Base-by-base conservation (phyloP, 495 filamentous ascomycete species). In the Xanthoparmelia taractica region DNA sequence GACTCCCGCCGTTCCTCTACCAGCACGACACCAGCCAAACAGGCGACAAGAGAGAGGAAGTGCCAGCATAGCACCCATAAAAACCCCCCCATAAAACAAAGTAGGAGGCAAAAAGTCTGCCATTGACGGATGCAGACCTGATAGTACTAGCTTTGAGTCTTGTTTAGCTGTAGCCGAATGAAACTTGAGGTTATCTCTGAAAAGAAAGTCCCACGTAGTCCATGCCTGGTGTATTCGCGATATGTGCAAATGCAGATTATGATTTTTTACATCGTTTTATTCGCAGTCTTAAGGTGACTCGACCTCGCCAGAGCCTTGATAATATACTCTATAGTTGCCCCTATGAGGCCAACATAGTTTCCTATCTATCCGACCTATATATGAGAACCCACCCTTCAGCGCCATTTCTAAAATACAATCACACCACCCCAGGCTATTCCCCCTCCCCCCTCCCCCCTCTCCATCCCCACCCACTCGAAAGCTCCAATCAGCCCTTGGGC, bases 401-500 rank as follows among this genome's bases (percentile, higher is more conserved):
- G 27, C 17, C 50, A 17, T 33, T 29, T 13, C 27, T 33, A 20
- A 10, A 8, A 54, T 10, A 54, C 25, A 18, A 1, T 7, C 8
- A 31, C 13, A 54, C 3, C 29, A 15, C 5, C 13, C 17, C 15
- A 54, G 4, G 13, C n/a, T n/a, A n/a, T n/a, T n/a, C n/a, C 34
- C 34, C 34, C 34, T 36, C 34, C 29, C 8, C 18, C 38, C 8
- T 27, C 41, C 36, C 25, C 36, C 13, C 3, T 29, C 15, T 34
- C 27, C 27, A 8, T 43, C 41, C 25, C 27, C 6, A 60, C 23
- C 17, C n/a, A n/a, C n/a, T n/a, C n/a, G n/a, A n/a, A n/a, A n/a
- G n/a, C n/a, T n/a, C n/a, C 31, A 36, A 34, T 64, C 60, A 63
- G 17, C 66, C 61, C 64, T 54, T 64, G 27, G 88, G 91, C 57